A percentile compares a stretch with the other conserved stretches of the same genome.
phyloP scores from a whole-genome alignment of 1,284 basidiomycete genomes.

The Naganishia cerealis region DNA sequence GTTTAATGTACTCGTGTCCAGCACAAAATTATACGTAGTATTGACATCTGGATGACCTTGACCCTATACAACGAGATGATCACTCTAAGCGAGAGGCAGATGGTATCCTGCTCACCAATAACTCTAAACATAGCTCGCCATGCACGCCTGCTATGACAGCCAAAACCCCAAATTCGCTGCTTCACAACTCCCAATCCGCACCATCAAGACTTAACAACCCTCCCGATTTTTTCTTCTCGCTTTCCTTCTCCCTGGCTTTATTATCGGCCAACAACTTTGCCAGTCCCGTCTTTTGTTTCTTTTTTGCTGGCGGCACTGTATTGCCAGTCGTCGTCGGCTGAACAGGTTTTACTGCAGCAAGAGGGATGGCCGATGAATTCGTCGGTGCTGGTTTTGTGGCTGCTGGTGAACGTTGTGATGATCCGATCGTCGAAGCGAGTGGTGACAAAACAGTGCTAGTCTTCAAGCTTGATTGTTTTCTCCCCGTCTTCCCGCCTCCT shows the following conservation, averaged over 20 bases:
- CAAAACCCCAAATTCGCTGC: conserved; percentile 35
- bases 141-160: background rate
- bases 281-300: conserved; percentile 49
- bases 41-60: background rate
- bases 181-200: conserved; percentile 24
- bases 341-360: background rate
- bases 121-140: background rate
- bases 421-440: background rate
- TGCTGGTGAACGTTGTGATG: background rate
- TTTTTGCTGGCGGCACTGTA: conserved; percentile 40
- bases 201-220: conserved; percentile 26
- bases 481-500: background rate
- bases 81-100: too few relatives aligned
- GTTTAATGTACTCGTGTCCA: too few relatives aligned
- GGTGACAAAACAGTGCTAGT: conserved; percentile 6
- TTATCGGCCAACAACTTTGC: conserved; percentile 52
- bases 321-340: background rate
- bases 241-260: conserved; percentile 42
- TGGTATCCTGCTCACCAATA: background rate
- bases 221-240: conserved; percentile 40
- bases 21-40: too few relatives aligned
- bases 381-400: conserved; percentile 1
- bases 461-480: conserved; percentile 7
- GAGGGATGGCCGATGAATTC: conserved; percentile 10
- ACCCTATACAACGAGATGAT: background rate